A percentile compares a stretch with the other conserved stretches of the same genome.
Evolutionary conservation across 768 basidiomycete species (phyloP).

Genomic region (Tricholoma bakamatsutake): DNA sequence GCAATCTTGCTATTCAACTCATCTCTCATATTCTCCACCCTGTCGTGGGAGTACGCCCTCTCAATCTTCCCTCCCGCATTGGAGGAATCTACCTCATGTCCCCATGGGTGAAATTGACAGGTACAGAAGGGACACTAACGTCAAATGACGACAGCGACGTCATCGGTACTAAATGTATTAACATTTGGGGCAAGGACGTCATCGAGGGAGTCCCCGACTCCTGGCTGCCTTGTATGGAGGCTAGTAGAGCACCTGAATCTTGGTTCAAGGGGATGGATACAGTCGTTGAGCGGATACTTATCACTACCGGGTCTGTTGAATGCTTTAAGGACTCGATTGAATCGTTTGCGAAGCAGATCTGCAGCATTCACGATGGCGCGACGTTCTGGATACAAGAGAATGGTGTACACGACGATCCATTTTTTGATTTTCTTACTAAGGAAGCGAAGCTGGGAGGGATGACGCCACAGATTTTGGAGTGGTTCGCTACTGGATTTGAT

Average conservation of each 20-base stretch:
- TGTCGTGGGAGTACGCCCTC: constrained; percentile 8
- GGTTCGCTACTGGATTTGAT: constrained; percentile 7
- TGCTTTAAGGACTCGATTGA: constrained; percentile 19
- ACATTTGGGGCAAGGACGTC: constrained; percentile 11
- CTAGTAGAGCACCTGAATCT: constrained; percentile 13
- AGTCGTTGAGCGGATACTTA: constrained; percentile 17
- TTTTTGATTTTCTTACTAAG: constrained; percentile 23
- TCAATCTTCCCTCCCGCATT: constrained; percentile 14
- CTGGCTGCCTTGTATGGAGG: constrained; percentile 12
- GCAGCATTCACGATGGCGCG: constrained; percentile 3
- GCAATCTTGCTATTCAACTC: constrained; percentile 14
- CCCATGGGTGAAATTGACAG: constrained; percentile 20
- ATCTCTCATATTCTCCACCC: constrained; percentile 27
- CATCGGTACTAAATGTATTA: constrained; percentile 5
- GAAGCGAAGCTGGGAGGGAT: constrained; percentile 15
- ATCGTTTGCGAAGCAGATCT: background rate
- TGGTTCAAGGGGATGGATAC: constrained; percentile 22
- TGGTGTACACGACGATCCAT: constrained; percentile 33
- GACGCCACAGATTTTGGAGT: constrained; percentile 18
- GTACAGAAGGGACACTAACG: constrained; percentile 4
- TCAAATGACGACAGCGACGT: constrained; percentile 13
- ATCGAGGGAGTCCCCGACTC: constrained; percentile 13
- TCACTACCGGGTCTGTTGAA: constrained; percentile 22
- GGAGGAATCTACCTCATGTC: constrained; percentile 27
- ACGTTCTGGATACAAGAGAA: constrained; percentile 23